These are phyloP conservation scores for Rhizopogon salebrosus DNA, from an alignment of 768 basidiomycete genomes.

Conservation along the genomic window DNA sequence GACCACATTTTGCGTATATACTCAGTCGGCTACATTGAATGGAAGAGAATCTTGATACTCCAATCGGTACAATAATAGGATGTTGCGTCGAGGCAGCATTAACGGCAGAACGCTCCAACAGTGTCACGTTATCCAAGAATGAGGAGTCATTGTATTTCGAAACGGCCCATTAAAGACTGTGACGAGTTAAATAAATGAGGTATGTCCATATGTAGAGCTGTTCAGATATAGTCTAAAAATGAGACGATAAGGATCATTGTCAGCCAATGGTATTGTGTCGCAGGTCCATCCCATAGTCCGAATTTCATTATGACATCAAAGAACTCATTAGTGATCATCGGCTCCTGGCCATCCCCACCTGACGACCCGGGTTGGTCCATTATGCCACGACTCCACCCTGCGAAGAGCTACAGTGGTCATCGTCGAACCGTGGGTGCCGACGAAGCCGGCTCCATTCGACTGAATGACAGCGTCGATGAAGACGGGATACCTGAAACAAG, in stretches of 20 bases:
- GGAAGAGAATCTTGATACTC: background rate
- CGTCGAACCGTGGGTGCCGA: constrained; percentile 69
- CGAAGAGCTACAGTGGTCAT: constrained; percentile 63
- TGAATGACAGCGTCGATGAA: constrained; percentile 72
- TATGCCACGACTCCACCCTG: constrained; percentile 64
- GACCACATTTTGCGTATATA: background rate
- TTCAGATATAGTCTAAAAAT: background rate
- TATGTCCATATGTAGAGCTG: background rate
- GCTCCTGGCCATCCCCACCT: constrained; percentile 55
- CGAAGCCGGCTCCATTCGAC: constrained; percentile 59
- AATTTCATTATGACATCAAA: too few relatives aligned
- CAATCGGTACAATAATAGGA: background rate
- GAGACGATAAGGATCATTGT: background rate
- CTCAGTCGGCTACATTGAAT: background rate
- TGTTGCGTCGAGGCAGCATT: background rate
- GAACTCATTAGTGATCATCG: constrained; percentile 49
- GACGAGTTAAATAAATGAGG: background rate
- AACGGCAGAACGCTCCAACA: background rate
- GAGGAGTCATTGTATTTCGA: background rate
- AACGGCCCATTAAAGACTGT: background rate
- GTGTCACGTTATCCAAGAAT: background rate
- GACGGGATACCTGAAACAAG: constrained; percentile 57
- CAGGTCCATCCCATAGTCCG: background rate
- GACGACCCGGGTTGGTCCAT: constrained; percentile 45
- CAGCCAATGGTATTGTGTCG: background rate